Conservation (phyloP, 805 yeast species). For the Candida palmyrensis region DNA sequence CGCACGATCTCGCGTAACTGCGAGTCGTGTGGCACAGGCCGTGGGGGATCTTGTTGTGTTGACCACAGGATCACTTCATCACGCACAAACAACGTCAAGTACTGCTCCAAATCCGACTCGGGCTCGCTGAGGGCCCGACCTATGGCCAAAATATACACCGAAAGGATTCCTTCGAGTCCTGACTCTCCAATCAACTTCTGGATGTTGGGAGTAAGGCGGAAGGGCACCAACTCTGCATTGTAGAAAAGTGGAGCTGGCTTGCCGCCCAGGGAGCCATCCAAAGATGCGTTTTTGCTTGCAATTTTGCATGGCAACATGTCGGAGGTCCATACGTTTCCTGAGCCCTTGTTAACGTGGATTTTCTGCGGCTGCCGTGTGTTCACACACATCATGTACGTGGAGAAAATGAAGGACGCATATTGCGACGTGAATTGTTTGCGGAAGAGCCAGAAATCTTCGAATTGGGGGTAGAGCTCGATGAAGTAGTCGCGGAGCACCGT, state of each 20-base stretch:
- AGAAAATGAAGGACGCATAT: conserved; percentile 87
- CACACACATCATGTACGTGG: conserved; percentile 92
- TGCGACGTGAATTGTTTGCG: conserved; percentile 92
- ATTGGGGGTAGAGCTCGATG: conserved; percentile 60
- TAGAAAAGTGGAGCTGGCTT: conserved; percentile 79
- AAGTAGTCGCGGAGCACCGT: conserved; percentile 79
- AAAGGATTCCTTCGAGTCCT: conserved; percentile 86
- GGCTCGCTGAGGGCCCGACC: conserved; percentile 89
- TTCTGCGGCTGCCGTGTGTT: conserved; percentile 92
- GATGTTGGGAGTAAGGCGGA: conserved; percentile 92
- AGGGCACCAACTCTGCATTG: conserved; percentile 91
- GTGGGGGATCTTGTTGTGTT: conserved; percentile 67
- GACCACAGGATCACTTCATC: conserved; percentile 96
- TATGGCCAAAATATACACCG: conserved; percentile 78
- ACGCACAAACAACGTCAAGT: conserved; percentile 87
- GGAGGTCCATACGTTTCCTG: conserved; percentile 89
- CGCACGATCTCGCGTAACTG: conserved; percentile 83
- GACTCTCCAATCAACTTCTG: conserved; percentile 92
- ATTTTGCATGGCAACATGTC: conserved; percentile 92
- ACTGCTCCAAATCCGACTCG: conserved; percentile 86
- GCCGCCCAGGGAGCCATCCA: conserved; percentile 44
- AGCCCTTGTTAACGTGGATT: conserved; percentile 71
- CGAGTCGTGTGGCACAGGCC: conserved; percentile 76
- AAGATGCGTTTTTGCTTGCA: conserved; percentile 48
- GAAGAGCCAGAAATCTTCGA: conserved; percentile 96